phyloP scores from a whole-genome alignment of 73 alveolate species.

The Tetrahymena elliotti region DNA sequence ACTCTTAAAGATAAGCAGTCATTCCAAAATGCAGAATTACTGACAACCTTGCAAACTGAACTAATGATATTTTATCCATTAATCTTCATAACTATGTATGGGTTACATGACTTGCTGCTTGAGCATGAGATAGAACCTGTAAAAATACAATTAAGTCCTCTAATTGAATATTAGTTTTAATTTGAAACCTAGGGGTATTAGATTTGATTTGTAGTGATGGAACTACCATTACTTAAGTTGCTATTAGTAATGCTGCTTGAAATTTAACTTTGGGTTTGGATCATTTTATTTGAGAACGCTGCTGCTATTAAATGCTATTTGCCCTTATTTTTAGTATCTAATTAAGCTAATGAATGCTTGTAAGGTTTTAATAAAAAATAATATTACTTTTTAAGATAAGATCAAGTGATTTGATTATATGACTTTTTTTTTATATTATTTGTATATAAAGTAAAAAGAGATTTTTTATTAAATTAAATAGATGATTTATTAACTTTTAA shows the following conservation, averaged over 20 bases:
- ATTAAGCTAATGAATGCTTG: not conserved
- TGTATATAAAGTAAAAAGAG: not conserved
- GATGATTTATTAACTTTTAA: too few relatives aligned
- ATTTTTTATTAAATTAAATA: too few relatives aligned
- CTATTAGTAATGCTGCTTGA: not conserved
- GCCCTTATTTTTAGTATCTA: not conserved
- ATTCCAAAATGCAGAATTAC: not conserved
- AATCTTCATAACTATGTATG: not conserved
- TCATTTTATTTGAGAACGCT: not conserved
- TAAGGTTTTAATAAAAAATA: not conserved
- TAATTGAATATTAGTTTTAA: not conserved
- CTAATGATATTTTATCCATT: not conserved
- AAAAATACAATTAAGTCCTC: not conserved
- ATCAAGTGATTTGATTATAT: not conserved
- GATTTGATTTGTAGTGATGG: not conserved
- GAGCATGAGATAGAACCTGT: not conserved
- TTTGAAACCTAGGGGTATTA: not conserved
- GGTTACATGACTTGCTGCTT: not conserved
- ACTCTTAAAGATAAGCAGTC: not conserved
- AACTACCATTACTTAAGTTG: not conserved
- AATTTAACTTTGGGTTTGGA: not conserved
- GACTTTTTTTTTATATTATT: not conserved
- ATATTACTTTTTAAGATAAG: not conserved
- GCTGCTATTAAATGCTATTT: not conserved
- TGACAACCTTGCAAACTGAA: not conserved